Percentiles rank a stretch among this genome's conserved stretches.
phyloP scores from a whole-genome alignment of 1,284 basidiomycete species.

The Tremellales sp. region DNA sequence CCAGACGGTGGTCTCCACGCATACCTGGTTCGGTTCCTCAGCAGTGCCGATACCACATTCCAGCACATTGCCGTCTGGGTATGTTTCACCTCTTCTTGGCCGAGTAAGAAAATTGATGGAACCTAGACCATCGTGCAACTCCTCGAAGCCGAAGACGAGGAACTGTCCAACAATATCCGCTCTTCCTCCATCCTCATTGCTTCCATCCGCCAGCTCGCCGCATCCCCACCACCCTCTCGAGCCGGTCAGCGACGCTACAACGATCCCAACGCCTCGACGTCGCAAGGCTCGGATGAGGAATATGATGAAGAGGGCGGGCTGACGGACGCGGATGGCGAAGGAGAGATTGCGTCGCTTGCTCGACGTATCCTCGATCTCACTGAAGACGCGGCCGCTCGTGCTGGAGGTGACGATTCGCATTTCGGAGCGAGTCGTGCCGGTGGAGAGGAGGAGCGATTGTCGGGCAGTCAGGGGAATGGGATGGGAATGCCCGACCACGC shows the following conservation, averaged over 20 bases:
- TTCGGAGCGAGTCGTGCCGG: conserved; percentile 4
- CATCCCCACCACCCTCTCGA: conserved; percentile 67
- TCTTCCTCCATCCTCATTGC: conserved; percentile 73
- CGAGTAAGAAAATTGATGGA: neutral
- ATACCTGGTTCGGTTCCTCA: conserved; percentile 92
- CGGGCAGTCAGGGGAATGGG: conserved; percentile 20
- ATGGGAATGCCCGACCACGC: conserved; percentile 28
- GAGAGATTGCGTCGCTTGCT: conserved; percentile 75
- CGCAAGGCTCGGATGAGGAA: conserved; percentile 56
- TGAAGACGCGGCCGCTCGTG: conserved; percentile 56
- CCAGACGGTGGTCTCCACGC: conserved; percentile 96
- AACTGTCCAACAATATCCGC: conserved; percentile 83
- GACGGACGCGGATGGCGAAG: conserved; percentile 48
- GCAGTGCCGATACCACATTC: conserved; percentile 95
- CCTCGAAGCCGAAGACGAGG: conserved; percentile 89
- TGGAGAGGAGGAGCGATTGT: neutral
- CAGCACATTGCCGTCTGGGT: conserved; percentile 98
- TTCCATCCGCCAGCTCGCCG: conserved; percentile 75
- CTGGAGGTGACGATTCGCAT: conserved; percentile 3
- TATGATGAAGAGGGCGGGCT: conserved; percentile 73
- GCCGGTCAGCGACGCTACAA: conserved; percentile 62
- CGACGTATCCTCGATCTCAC: conserved; percentile 80
- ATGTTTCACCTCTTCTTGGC: conserved; percentile 11
- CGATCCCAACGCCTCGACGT: conserved; percentile 32
- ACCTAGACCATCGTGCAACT: conserved; percentile 83